A percentile compares a stretch with the other conserved stretches of the same genome.
Conservation (phyloP, 2,329 filamentous ascomycete species). For the Botrytis sinoallii region DNA sequence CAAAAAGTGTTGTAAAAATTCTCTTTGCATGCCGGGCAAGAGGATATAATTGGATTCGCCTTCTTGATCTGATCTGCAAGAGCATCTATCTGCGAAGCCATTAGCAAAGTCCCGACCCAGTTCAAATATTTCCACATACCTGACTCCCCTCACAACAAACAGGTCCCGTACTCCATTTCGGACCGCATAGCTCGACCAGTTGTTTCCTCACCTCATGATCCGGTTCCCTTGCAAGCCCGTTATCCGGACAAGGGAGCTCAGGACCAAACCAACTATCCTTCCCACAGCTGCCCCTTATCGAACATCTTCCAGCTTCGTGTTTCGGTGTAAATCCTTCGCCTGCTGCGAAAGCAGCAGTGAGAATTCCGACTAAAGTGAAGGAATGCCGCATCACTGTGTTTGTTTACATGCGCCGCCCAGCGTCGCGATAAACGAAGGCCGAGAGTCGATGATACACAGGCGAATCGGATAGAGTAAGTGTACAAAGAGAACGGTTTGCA, state of each 20-base stretch:
- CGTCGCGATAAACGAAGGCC: slow-evolving; percentile 16
- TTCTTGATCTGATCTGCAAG: slow-evolving; percentile 82
- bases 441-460: neutral
- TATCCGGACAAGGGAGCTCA: slow-evolving; percentile 89
- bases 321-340: slow-evolving; percentile 45
- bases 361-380: slow-evolving; percentile 25
- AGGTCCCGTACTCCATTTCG: slow-evolving; percentile 77
- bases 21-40: slow-evolving; percentile 93
- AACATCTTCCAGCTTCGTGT: slow-evolving; percentile 85
- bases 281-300: slow-evolving; percentile 87
- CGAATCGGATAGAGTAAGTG: neutral
- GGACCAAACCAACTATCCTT: slow-evolving; percentile 87
- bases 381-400: slow-evolving; percentile 26
- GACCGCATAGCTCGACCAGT: slow-evolving; percentile 80
- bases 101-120: slow-evolving; percentile 4
- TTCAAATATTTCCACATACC: slow-evolving; percentile 43
- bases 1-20: slow-evolving; percentile 99
- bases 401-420: slow-evolving; percentile 22
- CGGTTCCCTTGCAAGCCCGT: slow-evolving; percentile 74
- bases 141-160: slow-evolving; percentile 85
- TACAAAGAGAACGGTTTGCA: neutral
- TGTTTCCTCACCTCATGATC: slow-evolving; percentile 69
- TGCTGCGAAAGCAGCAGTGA: slow-evolving; percentile 26
- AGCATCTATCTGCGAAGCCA: slow-evolving; percentile 59
- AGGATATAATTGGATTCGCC: slow-evolving; percentile 83